These are phyloP conservation scores for Cytospora paraplurivora DNA, from an alignment of 2,329 filamentous ascomycete species.

Conservation along the genomic window DNA sequence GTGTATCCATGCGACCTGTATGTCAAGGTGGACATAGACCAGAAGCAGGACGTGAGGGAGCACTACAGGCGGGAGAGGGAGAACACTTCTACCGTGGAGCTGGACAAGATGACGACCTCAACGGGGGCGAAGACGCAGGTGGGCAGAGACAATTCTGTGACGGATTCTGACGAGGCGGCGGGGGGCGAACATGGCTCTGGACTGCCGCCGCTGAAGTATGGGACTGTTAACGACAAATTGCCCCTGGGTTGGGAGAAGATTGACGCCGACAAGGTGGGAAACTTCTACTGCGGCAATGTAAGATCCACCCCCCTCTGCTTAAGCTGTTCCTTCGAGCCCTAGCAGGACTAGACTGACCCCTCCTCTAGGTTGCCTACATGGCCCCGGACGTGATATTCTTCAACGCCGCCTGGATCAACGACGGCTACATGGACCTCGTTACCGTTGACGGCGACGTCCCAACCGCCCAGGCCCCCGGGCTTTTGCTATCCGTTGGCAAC, in stretches of 20 bases:
- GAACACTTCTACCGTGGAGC: conserved; percentile 12
- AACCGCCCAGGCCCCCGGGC: conserved; percentile 64
- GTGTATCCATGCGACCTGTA: conserved; percentile 89
- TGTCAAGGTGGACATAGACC: conserved; percentile 76
- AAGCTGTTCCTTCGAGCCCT: neutral
- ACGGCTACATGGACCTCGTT: conserved; percentile 85
- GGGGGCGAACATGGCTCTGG: conserved; percentile 46
- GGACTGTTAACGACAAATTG: conserved; percentile 75
- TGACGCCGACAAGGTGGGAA: conserved; percentile 77
- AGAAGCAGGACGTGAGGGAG: conserved; percentile 72
- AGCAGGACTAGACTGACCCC: neutral
- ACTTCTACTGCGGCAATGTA: conserved; percentile 90
- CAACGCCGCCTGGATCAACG: conserved; percentile 75
- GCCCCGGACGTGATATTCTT: conserved; percentile 86
- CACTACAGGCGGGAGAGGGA: conserved; percentile 61
- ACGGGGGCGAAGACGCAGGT: conserved; percentile 31
- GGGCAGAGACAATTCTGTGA: conserved; percentile 9
- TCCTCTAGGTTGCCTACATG: conserved; percentile 80
- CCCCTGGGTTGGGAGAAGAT: conserved; percentile 76
- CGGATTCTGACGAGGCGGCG: conserved; percentile 22
- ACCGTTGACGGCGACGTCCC: conserved; percentile 76
- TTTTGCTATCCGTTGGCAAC: conserved; percentile 71
- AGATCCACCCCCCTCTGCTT: conserved; percentile 37
- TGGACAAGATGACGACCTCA: conserved; percentile 23
- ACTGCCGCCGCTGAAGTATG: conserved; percentile 75